Evolutionary conservation across 2,329 filamentous ascomycete species (phyloP), one percentile per base, ranked within the genome.

Genomic region (Onygena corvina): DNA sequence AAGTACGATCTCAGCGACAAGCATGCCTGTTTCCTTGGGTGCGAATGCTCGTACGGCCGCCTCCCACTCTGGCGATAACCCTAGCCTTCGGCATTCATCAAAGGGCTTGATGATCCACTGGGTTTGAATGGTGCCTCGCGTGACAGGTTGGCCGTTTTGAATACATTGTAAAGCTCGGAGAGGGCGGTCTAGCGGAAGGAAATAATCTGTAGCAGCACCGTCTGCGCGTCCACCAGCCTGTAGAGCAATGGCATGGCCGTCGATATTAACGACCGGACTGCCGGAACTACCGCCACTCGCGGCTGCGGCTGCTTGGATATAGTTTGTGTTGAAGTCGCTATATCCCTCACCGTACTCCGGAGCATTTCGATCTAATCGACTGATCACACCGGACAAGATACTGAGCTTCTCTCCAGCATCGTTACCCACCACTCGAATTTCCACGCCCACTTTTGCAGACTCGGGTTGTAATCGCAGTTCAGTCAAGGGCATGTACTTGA

Each of bases 341-440:
- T 98, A 98, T 23, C 92, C 92, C 55, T 96, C 92, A 50, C 90
- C 90, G 59, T 98, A 96, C 61, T 98, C 92, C 12, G 92, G 92
- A 1, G 93, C 93, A 67, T 98, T 98, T 58, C 92, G 80, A 61
- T 98, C 92, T 52, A 98, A 74, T 59, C 92, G 82, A 69, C 88
- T 94, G 65, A 98, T 98, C 50, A 98, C 90, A 59, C 92, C 92
- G 4, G 92, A 96, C 51, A 98, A 72, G 59, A 98, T 98, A 73
- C 88, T 95, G 58, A 98, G 80, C 70, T 98, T 98, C 67, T 98
- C 92, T 56, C 92, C 92, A 25, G 92, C 92, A 73, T 98, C 92
- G 67, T 98, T 98, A 70, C 92, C 92, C 4, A 98, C 92, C 1
- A 98, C 92, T 57, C 93, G 78, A 57, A 98, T 96, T 68, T 98